Conservation (phyloP, 2,329 filamentous ascomycete species). For the Cercospora sp. region DNA sequence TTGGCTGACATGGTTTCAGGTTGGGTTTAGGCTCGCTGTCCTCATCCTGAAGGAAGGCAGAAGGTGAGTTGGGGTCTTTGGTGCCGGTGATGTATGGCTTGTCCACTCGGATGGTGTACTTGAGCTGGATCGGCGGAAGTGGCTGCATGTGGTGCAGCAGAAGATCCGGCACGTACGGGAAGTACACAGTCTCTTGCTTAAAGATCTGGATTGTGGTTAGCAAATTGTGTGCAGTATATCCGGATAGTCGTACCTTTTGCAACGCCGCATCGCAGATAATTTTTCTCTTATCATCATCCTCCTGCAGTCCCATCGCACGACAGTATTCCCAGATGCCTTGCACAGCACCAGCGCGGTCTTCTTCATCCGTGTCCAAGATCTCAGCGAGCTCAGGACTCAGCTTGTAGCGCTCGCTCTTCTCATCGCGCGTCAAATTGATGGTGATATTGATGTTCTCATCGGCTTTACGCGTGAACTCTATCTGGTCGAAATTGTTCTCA, state of each 20-base stretch:
- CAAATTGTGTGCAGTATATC: background rate
- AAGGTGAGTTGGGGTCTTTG: slow-evolving; percentile 64
- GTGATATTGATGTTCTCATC: slow-evolving; percentile 92
- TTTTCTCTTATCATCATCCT: slow-evolving; percentile 90
- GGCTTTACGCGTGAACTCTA: slow-evolving; percentile 86
- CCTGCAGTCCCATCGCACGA: slow-evolving; percentile 78
- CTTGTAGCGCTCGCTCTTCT: slow-evolving; percentile 80
- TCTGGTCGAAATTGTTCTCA: slow-evolving; percentile 79
- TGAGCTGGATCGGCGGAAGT: slow-evolving; percentile 76
- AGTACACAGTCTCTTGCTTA: slow-evolving; percentile 70
- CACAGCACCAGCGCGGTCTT: slow-evolving; percentile 81
- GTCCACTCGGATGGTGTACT: slow-evolving; percentile 93
- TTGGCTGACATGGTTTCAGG: slow-evolving; percentile 61
- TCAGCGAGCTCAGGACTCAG: slow-evolving; percentile 78
- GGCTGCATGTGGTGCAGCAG: slow-evolving; percentile 70
- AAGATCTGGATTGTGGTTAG: slow-evolving; percentile 60
- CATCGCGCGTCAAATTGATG: slow-evolving; percentile 81
- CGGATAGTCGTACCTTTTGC: slow-evolving; percentile 61
- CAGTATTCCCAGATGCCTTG: slow-evolving; percentile 97
- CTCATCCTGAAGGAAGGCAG: slow-evolving; percentile 36
- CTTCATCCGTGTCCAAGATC: slow-evolving; percentile 81
- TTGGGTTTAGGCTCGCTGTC: slow-evolving; percentile 17
- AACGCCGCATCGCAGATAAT: slow-evolving; percentile 87
- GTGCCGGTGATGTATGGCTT: slow-evolving; percentile 54
- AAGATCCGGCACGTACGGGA: slow-evolving; percentile 80